Evolutionary conservation across 805 yeast species (phyloP).

Genomic region (Peterozyma xylosa): DNA sequence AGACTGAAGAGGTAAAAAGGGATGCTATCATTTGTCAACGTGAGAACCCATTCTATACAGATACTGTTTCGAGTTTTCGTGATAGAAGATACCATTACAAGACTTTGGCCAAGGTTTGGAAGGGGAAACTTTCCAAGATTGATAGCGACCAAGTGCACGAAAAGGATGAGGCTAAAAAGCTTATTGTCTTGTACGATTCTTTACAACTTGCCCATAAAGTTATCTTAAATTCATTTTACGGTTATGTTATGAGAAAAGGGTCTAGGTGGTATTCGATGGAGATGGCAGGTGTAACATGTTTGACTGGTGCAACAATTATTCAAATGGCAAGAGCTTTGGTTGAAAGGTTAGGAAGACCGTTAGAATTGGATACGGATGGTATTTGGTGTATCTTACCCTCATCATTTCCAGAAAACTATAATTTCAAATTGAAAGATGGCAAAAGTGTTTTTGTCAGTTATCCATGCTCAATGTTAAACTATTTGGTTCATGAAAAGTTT

Average conservation of each 20-base stretch:
- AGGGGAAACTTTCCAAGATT: slow-evolving; percentile 61
- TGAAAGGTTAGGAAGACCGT: slow-evolving; percentile 88
- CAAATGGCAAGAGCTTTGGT: slow-evolving; percentile 93
- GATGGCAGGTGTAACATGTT: slow-evolving; percentile 98
- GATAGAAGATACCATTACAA: slow-evolving; percentile 96
- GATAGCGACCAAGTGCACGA: slow-evolving; percentile 46
- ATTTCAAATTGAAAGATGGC: slow-evolving; percentile 67
- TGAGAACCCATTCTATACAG: slow-evolving; percentile 94
- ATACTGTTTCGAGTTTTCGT: slow-evolving; percentile 90
- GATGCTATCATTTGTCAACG: slow-evolving; percentile 95
- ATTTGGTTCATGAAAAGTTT: slow-evolving; percentile 81
- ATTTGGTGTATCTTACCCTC: slow-evolving; percentile 97
- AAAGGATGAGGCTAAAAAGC: slow-evolving; percentile 86
- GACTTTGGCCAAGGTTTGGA: slow-evolving; percentile 91
- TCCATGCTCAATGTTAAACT: slow-evolving; percentile 95
- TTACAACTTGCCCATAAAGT: slow-evolving; percentile 95
- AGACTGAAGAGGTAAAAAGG: slow-evolving; percentile 76
- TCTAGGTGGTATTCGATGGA: slow-evolving; percentile 99
- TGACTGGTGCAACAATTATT: slow-evolving; percentile 96
- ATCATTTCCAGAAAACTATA: slow-evolving; percentile 86
- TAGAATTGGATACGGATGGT: slow-evolving; percentile 98
- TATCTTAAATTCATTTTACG: slow-evolving; percentile 92
- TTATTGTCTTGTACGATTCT: slow-evolving; percentile 91
- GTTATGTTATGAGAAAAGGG: slow-evolving; percentile 98
- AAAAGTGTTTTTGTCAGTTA: slow-evolving; percentile 73